Evolutionary conservation across 2,329 filamentous ascomycete species (phyloP).

Genomic region (Microcera coccophila): DNA sequence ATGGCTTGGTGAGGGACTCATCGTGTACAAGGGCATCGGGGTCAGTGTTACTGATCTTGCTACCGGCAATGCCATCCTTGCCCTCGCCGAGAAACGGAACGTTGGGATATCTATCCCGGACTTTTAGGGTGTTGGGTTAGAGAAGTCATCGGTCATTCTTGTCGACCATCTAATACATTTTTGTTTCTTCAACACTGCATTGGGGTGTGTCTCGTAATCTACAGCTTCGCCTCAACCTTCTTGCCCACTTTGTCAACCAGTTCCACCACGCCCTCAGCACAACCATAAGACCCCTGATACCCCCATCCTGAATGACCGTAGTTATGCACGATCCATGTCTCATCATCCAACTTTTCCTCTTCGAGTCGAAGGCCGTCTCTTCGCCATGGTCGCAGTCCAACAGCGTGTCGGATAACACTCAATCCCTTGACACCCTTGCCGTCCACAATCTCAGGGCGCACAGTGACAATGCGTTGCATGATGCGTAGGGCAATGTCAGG

Average conservation of each 20-base stretch:
- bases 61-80: conserved; percentile 55
- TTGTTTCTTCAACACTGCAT: no score
- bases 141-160: no score
- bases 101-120: no score
- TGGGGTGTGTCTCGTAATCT: no score
- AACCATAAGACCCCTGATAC: conserved; percentile 39
- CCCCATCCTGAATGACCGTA: conserved; percentile 77
- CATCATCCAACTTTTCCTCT: conserved; percentile 45
- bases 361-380: conserved; percentile 73
- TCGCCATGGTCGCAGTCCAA: conserved; percentile 72
- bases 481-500: conserved; percentile 72
- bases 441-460: conserved; percentile 59
- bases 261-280: background rate
- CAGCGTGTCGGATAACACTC: conserved; percentile 72
- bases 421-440: conserved; percentile 67
- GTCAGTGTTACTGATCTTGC: conserved; percentile 66
- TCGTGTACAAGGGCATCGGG: conserved; percentile 68
- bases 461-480: conserved; percentile 67
- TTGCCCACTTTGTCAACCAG: background rate
- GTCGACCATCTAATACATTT: no score
- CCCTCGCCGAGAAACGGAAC: conserved; percentile 50
- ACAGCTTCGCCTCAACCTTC: background rate
- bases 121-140: no score
- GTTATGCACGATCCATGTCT: conserved; percentile 67
- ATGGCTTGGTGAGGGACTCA: conserved; percentile 60